A percentile compares a stretch with the other conserved stretches of the same genome.
phyloP scores from a whole-genome alignment of 805 yeast genomes.

The Wickerhamiella parazyma region DNA sequence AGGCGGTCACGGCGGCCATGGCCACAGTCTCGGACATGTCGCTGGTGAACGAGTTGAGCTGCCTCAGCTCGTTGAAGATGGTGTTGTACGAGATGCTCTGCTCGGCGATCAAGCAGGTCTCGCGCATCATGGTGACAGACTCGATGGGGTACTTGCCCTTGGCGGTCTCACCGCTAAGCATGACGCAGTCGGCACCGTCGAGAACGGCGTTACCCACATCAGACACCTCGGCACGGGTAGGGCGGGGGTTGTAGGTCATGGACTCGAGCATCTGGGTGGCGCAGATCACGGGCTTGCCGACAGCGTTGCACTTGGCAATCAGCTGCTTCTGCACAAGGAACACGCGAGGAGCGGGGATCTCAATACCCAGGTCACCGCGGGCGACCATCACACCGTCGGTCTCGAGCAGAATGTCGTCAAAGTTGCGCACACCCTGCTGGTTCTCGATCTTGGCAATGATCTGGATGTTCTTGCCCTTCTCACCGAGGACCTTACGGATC shows the following conservation, averaged over 20 bases:
- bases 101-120: slow-evolving; percentile 92
- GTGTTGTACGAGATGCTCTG: slow-evolving; percentile 81
- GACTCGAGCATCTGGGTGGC: slow-evolving; percentile 99
- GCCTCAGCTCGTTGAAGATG: slow-evolving; percentile 75
- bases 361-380: slow-evolving; percentile 99
- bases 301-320: slow-evolving; percentile 97
- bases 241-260: slow-evolving; percentile 99
- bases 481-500: slow-evolving; percentile 91
- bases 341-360: slow-evolving; percentile 97
- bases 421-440: slow-evolving; percentile 99
- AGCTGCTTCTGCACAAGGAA: slow-evolving; percentile 97
- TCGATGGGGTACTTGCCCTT: slow-evolving; percentile 97
- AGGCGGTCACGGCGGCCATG: slow-evolving; percentile 90
- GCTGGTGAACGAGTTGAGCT: slow-evolving; percentile 75
- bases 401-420: slow-evolving; percentile 84
- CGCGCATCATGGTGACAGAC: slow-evolving; percentile 98
- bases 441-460: slow-evolving; percentile 96
- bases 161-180: slow-evolving; percentile 99
- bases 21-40: slow-evolving; percentile 94
- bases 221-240: slow-evolving; percentile 98
- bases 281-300: slow-evolving; percentile 98
- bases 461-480: slow-evolving; percentile 91
- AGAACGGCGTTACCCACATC: slow-evolving; percentile 98
- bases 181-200: slow-evolving; percentile 99
- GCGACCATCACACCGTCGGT: slow-evolving; percentile 99